Evolutionary conservation across 441 rosid species (phyloP), one percentile per base, ranked within the genome.

Genomic region (Geranium incanum): DNA sequence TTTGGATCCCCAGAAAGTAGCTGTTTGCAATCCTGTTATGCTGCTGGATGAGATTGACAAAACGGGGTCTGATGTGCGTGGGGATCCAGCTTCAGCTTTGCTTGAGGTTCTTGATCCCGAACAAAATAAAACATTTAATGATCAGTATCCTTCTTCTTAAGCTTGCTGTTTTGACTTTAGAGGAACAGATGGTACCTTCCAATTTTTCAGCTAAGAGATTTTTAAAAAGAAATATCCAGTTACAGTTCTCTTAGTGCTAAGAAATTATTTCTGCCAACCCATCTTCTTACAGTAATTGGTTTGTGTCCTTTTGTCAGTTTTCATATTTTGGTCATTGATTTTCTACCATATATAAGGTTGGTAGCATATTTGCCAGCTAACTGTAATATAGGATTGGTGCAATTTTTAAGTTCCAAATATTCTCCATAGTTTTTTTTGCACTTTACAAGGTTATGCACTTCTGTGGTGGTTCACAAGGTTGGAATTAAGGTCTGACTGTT

Each of bases 31-130:
- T 79, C 99, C 99, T 63, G 98, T 95, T 75, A 89, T 95, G 96
- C 82, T 95, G 62, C 84, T 92, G 77, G 99, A 95, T 83, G 99
- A 95, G 86, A 87, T 95, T 81, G 99, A 95, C 90, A 95, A 95
- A 82, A 92, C 99, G 0, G 97, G 99, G 73, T 95, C 98, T 39
- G 98, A 95, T 85, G 88, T 91, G 33, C 95, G 98, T 66, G 99
- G 98, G 66, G 99, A 95, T 86, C 98, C 99, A 66, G 98, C 99
- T 75, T 91, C 98, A 4, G 99, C 99, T 79, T 84, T 95, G 73
- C 84, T 95, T 74, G 99, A 95, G 86, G 99, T 95, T 81, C 96
- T 95, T 83, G 99, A 95, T 80, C 93, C 97, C 43, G 98, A 95
- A 80, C 99, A 95, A 86, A 95, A 95, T 78, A 86, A 82, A 80